Conservation (phyloP, 1,284 basidiomycete genomes). For the Irpex rosettiformis region DNA sequence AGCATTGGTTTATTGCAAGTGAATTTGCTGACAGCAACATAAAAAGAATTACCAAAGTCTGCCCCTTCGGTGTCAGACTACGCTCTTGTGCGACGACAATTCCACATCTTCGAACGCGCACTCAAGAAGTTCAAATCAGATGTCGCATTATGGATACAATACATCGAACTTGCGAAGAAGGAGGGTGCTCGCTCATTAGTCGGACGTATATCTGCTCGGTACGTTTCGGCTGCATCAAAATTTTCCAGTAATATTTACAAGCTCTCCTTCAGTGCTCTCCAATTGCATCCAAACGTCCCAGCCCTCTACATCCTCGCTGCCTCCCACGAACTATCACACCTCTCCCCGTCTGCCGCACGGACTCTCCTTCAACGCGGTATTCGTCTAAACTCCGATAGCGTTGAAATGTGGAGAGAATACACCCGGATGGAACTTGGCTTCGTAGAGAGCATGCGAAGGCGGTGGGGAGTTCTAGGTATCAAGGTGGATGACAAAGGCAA, state of each 20-base stretch:
- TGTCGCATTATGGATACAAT: slow-evolving; percentile 84
- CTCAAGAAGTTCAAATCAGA: slow-evolving; percentile 88
- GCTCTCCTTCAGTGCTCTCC: slow-evolving; percentile 60
- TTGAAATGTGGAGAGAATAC: slow-evolving; percentile 84
- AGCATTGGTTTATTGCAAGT: not conserved
- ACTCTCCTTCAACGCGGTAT: slow-evolving; percentile 85
- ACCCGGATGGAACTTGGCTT: slow-evolving; percentile 91
- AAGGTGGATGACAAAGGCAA: slow-evolving; percentile 27
- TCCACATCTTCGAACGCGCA: slow-evolving; percentile 90
- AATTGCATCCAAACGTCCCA: slow-evolving; percentile 80
- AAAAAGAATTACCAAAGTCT: slow-evolving; percentile 44
- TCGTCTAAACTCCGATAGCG: slow-evolving; percentile 67
- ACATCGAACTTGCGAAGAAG: slow-evolving; percentile 80
- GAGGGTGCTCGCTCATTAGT: slow-evolving; percentile 81
- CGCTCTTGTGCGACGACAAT: slow-evolving; percentile 77
- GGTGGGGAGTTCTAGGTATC: slow-evolving; percentile 81
- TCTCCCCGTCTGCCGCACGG: slow-evolving; percentile 80
- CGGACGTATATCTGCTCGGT: slow-evolving; percentile 75
- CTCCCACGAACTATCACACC: slow-evolving; percentile 77
- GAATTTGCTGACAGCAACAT: not conserved
- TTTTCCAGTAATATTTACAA: not conserved
- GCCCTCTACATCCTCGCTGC: slow-evolving; percentile 86
- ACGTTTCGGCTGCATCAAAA: slow-evolving; percentile 20
- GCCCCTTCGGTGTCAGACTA: slow-evolving; percentile 77
- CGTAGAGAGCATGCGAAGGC: slow-evolving; percentile 76